A percentile compares a stretch with the other conserved stretches of the same genome.
Evolutionary conservation across 805 yeast species (phyloP).

Genomic region (Sungouiella blattae): DNA sequence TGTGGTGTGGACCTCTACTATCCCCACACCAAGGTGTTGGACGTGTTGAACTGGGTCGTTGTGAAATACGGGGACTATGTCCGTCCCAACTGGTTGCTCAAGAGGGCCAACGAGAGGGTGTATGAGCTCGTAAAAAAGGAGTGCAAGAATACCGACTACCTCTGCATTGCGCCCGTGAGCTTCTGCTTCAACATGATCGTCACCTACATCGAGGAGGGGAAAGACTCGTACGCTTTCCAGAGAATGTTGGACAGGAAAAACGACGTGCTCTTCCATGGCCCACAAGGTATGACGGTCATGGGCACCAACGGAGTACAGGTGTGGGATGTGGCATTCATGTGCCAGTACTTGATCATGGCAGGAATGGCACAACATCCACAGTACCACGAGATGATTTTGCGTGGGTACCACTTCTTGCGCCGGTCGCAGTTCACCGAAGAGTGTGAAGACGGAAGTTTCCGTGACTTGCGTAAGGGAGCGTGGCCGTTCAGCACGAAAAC

Average conservation of each 20-base stretch:
- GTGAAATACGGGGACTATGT: conserved; percentile 64
- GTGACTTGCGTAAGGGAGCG: conserved; percentile 83
- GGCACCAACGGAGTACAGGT: conserved; percentile 98
- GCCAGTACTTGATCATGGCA: conserved; percentile 77
- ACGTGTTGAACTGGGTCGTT: conserved; percentile 58
- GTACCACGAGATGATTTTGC: conserved; percentile 59
- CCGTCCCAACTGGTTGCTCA: conserved; percentile 71
- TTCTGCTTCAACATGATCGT: conserved; percentile 81
- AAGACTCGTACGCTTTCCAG: conserved; percentile 56
- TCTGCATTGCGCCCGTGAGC: conserved; percentile 92
- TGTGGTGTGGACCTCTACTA: conserved; percentile 92
- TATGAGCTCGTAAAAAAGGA: conserved; percentile 72
- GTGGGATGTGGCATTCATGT: conserved; percentile 92
- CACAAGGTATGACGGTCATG: conserved; percentile 87
- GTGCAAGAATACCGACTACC: conserved; percentile 67
- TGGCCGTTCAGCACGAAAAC: conserved; percentile 96
- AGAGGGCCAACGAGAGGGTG: conserved; percentile 47
- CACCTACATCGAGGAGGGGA: conserved; percentile 66
- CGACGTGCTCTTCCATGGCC: conserved; percentile 80
- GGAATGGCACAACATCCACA: conserved; percentile 71
- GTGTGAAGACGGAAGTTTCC: conserved; percentile 69
- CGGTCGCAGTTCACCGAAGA: conserved; percentile 84
- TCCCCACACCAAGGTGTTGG: conserved; percentile 75
- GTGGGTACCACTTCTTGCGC: conserved; percentile 67
- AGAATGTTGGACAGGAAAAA: conserved; percentile 56